Evolutionary conservation across 352 stramenopile species (phyloP), one percentile per base, ranked within the genome.

Genomic region (Globisporangium cylindrosporum): DNA sequence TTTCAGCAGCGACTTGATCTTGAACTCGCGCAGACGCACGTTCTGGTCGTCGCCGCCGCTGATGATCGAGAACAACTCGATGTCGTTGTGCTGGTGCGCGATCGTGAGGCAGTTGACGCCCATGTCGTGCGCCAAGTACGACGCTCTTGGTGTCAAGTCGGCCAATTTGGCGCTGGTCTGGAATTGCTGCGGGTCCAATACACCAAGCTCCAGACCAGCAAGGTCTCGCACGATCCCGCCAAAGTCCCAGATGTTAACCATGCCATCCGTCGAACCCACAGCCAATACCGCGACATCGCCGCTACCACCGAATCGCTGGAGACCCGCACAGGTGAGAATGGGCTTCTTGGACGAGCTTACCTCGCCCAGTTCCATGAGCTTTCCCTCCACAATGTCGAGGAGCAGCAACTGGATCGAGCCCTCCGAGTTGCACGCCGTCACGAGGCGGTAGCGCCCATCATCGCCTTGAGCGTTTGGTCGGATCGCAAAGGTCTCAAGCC

Each of bases 1-100:
- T 59, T 20, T 12, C 15, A 48, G 7, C 14, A 89, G 74, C 10
- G 71, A 66, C 32, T 71, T 64, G 29, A 80, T 74, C 1, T 59
- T 66, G 24, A 92, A 68, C 63, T 90, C 70, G 24, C 63, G 55
- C 25, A 91, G 41, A 22, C 64, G 69, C 53, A 95, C 74, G 60
- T 77, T 89, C 61, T 96, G 89, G 64, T 96, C 88, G 63, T 96
- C 89, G 36, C 89, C 89, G 27, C 87, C 88, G 48, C 82, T 96
- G 64, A 95, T 64, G 48, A 96, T 69, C n/a, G 75, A 62, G 43
- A 95, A 81, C 57, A 77, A 61, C 14, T 38, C 57, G 22, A 60
- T 66, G n/a, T 68, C 69, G 43, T 7, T 51, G 12, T 63, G 58
- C 10, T 46, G 38, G 20, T 62, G 74, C 7, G 76, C 70, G 22